These are phyloP conservation scores for Fusarium devonianum DNA, from an alignment of 2,329 filamentous ascomycete genomes.

Conservation along the genomic window DNA sequence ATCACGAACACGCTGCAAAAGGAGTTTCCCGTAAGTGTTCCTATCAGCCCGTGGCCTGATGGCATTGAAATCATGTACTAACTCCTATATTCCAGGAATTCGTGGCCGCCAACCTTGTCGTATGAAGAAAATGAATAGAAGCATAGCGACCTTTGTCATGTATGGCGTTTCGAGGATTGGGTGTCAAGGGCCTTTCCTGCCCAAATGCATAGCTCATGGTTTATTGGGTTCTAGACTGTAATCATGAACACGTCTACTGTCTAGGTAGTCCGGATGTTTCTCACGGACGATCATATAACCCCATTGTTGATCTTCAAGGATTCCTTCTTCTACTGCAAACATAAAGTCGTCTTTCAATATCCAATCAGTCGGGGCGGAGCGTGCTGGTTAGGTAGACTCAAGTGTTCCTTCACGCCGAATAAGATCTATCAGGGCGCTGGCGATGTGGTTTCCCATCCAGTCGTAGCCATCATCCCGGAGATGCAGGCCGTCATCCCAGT, in stretches of 20 bases:
- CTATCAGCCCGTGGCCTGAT: background rate
- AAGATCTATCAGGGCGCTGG: slow-evolving; percentile 58
- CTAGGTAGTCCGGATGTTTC: slow-evolving; percentile 57
- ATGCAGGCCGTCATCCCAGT: slow-evolving; percentile 70
- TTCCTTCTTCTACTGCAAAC: slow-evolving; percentile 62
- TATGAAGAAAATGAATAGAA: slow-evolving; percentile 30
- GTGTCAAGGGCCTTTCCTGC: slow-evolving; percentile 26
- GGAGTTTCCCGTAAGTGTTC: slow-evolving; percentile 70
- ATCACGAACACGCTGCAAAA: slow-evolving; percentile 82
- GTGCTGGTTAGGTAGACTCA: slow-evolving; percentile 11
- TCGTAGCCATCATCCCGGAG: slow-evolving; percentile 66
- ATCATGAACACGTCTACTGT: slow-evolving; percentile 17
- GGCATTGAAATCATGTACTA: slow-evolving; percentile 11
- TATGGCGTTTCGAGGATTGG: slow-evolving; percentile 35
- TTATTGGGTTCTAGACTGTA: slow-evolving; percentile 28
- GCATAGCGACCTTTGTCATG: slow-evolving; percentile 31
- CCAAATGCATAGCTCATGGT: slow-evolving; percentile 28
- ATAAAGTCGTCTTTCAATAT: slow-evolving; percentile 26
- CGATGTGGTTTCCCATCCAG: slow-evolving; percentile 66
- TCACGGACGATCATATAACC: slow-evolving; percentile 63
- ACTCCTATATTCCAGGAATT: slow-evolving; percentile 55
- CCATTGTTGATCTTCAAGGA: slow-evolving; percentile 53
- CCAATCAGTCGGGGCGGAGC: background rate
- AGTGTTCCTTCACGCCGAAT: slow-evolving; percentile 46
- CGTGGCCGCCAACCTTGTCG: slow-evolving; percentile 61